These are phyloP conservation scores for Ajuga reptans DNA, from an alignment of 305 asterid genomes.

Conservation along the genomic window DNA sequence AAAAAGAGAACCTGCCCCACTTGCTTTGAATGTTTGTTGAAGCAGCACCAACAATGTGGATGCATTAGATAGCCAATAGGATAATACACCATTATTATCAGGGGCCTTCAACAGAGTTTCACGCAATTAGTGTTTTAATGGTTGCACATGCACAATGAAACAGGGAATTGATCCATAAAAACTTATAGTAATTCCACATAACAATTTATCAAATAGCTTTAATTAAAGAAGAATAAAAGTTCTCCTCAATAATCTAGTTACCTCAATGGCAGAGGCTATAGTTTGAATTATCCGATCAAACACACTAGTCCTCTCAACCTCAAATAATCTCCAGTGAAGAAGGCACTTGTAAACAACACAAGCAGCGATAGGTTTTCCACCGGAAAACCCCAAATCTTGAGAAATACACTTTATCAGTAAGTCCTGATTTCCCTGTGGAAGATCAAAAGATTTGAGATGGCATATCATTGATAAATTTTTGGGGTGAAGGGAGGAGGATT, in stretches of 20 bases:
- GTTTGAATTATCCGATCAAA: constrained; percentile 91
- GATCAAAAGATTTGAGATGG: constrained; percentile 24
- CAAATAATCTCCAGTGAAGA: constrained; percentile 98
- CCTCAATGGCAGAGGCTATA: constrained; percentile 84
- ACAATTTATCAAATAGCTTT: constrained; percentile 18
- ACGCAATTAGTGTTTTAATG: constrained; percentile 22
- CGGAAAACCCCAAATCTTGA: constrained; percentile 90
- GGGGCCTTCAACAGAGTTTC: constrained; percentile 44
- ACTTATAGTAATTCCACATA: neutral
- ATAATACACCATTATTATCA: constrained; percentile 77
- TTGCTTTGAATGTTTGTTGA: constrained; percentile 97
- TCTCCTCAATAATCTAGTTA: constrained; percentile 22
- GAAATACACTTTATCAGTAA: constrained; percentile 84
- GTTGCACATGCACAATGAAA: neutral
- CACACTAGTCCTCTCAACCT: constrained; percentile 93
- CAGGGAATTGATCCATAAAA: neutral
- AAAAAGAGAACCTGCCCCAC: constrained; percentile 92
- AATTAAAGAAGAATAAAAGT: neutral
- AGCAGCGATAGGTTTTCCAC: constrained; percentile 94
- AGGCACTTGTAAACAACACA: constrained; percentile 94
- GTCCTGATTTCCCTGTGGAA: constrained; percentile 87
- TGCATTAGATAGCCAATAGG: constrained; percentile 89
- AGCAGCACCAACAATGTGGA: constrained; percentile 91
- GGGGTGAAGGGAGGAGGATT: neutral
- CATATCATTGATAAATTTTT: neutral